Conservation (phyloP, 208 protist genomes). For the Trypanosoma rangeli region DNA sequence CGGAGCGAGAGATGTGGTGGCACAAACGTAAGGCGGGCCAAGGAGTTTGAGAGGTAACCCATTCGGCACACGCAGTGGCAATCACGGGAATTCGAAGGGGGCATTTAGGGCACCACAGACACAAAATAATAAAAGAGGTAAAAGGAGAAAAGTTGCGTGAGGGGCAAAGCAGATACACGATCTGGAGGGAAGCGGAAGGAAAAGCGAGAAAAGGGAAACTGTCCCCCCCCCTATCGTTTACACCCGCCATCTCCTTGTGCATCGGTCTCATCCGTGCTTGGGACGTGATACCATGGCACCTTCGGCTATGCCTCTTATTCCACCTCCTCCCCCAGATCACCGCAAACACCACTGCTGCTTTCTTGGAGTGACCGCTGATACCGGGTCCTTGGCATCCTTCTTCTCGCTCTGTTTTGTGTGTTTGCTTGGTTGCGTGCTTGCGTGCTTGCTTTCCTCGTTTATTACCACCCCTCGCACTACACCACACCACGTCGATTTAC, state of each 20-base stretch:
- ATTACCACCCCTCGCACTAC: neutral
- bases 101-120: no score
- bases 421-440: neutral
- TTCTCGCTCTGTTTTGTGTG: neutral
- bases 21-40: no score
- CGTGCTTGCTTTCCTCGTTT: constrained; percentile 1
- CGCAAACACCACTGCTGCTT: neutral
- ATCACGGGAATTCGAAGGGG: no score
- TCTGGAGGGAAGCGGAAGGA: neutral
- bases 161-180: neutral
- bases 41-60: no score
- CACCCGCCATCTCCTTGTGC: neutral
- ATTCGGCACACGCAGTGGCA: no score
- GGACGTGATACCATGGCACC: no score
- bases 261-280: no score
- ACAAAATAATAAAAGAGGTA: neutral
- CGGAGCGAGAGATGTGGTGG: neutral
- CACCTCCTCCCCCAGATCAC: neutral
- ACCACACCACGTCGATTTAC: neutral
- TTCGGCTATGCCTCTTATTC: no score
- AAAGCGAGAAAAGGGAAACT: neutral
- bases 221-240: constrained; percentile 15
- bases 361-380: neutral
- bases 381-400: neutral
- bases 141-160: neutral